Evolutionary conservation across 805 yeast genomes (phyloP), one percentile per base, ranked within the genome.

Genomic region (Starmerella floris): DNA sequence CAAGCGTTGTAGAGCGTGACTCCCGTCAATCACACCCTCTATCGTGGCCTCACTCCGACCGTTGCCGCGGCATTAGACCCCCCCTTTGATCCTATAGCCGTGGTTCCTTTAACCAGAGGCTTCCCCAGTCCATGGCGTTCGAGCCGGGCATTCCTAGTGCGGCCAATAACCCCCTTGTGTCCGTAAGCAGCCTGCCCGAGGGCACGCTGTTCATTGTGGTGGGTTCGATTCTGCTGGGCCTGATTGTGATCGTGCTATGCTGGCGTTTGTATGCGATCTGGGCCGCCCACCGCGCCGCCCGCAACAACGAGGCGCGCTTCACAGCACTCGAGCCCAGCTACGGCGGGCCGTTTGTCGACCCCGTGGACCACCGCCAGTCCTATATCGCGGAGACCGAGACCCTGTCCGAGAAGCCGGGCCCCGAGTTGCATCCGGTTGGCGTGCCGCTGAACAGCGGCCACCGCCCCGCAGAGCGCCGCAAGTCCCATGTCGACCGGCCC

Each of bases 131-230:
- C 21, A 33, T 21, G 36, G n/a, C 36, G 26, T 54, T 52, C 42
- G 50, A 69, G 1, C 62, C 74, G 15, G 60, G 68, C 1, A 73
- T 76, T 11, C 94, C 94, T 0, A 63, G 77, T 1, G 67, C 73
- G 32, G 52, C 51, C 16, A 62, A 68, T 39, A 83, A 83, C 59
- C 94, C 94, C 10, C 76, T 70, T 53, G 66, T 83, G 17, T 61
- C 70, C 51, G 60, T 64, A 36, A 60, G 75, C 5, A 56, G 56
- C 19, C 65, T 68, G 36, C 83, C 85, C 1, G 68, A 73, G 37
- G 94, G 94, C 1, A 79, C 91, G 1, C 85, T 84, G 2, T 83
- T 83, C 61, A 83, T 84, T 40, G 79, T 82, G 0, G 79, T 83
- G 34, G 94, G 93, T 1, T 66, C 79, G 10, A 66, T 77, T 30